phyloP scores from a whole-genome alignment of 2,329 filamentous ascomycete species.

The Talaromyces sp. region DNA sequence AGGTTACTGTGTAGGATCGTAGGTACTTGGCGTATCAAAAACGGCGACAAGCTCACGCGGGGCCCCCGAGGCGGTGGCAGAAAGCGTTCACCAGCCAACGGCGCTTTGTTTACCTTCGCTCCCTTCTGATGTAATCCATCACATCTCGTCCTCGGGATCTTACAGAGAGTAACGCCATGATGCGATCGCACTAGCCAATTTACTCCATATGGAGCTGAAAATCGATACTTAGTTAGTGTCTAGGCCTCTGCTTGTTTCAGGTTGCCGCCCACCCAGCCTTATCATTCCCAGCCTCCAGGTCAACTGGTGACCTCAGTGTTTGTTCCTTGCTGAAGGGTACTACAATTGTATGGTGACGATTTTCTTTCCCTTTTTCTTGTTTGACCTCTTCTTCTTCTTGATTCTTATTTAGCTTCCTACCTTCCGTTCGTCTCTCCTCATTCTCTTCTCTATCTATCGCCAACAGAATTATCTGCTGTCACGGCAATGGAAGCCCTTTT shows the following conservation, averaged over 20 bases:
- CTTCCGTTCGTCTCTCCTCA: not conserved
- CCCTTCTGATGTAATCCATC: slow-evolving; percentile 12
- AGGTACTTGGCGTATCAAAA: not conserved
- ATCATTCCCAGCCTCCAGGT: not conserved
- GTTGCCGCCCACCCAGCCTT: slow-evolving; percentile 1
- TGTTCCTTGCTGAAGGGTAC: not conserved
- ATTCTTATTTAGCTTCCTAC: not conserved
- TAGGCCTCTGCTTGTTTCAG: not conserved
- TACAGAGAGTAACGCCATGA: too few relatives aligned
- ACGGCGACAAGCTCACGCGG: not conserved
- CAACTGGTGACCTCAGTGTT: slow-evolving; percentile 1
- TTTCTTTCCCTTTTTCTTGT: not conserved
- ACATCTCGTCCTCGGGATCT: not conserved
- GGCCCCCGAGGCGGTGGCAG: slow-evolving; percentile 21
- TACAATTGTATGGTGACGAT: not conserved
- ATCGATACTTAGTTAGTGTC: not conserved
- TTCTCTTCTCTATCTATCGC: not conserved
- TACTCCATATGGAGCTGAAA: slow-evolving; percentile 7
- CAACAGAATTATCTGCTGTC: slow-evolving; percentile 4
- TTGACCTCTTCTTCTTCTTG: not conserved
- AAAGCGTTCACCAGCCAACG: slow-evolving; percentile 21
- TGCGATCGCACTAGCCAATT: not conserved
- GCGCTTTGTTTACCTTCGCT: slow-evolving; percentile 20
- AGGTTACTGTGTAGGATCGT: too few relatives aligned
- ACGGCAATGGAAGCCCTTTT: slow-evolving; percentile 78